These are phyloP conservation scores for Ceratocystis destructans DNA, from an alignment of 2,329 filamentous ascomycete genomes.

Conservation along the genomic window DNA sequence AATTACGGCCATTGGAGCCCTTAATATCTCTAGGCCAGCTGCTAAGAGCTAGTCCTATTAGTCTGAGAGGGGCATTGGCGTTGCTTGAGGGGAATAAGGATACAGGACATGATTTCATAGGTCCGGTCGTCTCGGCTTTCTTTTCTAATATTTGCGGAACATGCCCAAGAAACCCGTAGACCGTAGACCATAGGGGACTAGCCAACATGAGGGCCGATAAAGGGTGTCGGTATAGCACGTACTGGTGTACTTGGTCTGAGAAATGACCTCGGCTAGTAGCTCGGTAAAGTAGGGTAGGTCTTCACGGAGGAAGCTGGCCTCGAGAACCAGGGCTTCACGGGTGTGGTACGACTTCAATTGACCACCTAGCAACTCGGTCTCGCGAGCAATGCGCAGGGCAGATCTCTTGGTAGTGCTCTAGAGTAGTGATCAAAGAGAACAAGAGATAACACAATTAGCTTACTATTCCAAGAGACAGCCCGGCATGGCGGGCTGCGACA, in stretches of 20 bases:
- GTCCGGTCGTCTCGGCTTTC: constrained; percentile 4
- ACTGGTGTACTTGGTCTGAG: constrained; percentile 74
- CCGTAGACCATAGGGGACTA: background rate
- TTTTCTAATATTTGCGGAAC: constrained; percentile 14
- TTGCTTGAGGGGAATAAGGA: background rate
- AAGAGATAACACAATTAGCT: constrained; percentile 33
- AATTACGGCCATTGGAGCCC: background rate
- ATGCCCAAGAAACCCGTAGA: constrained; percentile 9
- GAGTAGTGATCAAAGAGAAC: constrained; percentile 16
- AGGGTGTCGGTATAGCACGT: constrained; percentile 27
- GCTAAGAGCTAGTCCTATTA: background rate
- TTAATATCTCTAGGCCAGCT: background rate
- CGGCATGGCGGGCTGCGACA: background rate
- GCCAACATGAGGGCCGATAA: background rate
- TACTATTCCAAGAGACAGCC: constrained; percentile 2
- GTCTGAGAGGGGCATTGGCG: background rate
- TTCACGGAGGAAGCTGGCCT: constrained; percentile 87
- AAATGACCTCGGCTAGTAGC: constrained; percentile 81
- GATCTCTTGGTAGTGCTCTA: constrained; percentile 80
- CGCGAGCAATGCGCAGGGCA: constrained; percentile 81
- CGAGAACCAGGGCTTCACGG: constrained; percentile 80
- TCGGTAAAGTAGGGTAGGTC: constrained; percentile 97
- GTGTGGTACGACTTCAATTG: constrained; percentile 80
- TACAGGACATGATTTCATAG: background rate
- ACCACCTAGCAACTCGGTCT: constrained; percentile 87